Base-by-base conservation (phyloP, 331 rosid species). In the Pyrus hybrid region DNA sequence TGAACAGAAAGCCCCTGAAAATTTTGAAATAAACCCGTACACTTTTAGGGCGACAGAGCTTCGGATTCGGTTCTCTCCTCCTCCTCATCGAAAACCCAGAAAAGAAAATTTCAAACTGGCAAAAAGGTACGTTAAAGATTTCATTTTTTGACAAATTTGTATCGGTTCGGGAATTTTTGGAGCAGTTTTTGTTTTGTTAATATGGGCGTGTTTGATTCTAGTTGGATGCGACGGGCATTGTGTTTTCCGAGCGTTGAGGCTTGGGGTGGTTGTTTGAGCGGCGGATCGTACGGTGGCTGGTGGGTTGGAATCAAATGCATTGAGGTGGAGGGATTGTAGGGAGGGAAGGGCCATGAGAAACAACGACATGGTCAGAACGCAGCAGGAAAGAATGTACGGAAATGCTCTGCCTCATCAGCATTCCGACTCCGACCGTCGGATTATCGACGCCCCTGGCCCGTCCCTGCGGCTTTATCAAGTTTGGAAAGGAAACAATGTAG, bases 401-500 rank as follows among this genome's bases (percentile, higher is more conserved):
- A 71, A 61, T 29, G 45, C 77, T 18, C 28, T 61, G 54, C 79
- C 72, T 37, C 13, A 3, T 30, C 82, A 62, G 73, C 81, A 68
- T 61, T 83, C 87, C 30, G 73, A 63, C 71, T 83, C 84, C 65
- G 79, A 76, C 49, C 71, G 76, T 35, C 74, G 74, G 25, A 80
- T 83, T 14, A 54, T 68, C 7, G 81, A 76, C 67, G 6, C 74
- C 13, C 79, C 54, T 70, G 83, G 72, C 22, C 58, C 74, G 3
- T 45, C 87, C 79, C 23, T 68, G 54, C 71, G 65, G 51, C 79
- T 80, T 41, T 83, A 72, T 76, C 74, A 83, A 72, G 68, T 80
- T 63, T 83, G 87, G 87, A 83, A 80, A 80, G 87, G 87, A 77
- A 83, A 64, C 79, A 83, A 83, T 63, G 87, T 83, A 77, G 67